phyloP scores from a whole-genome alignment of 768 basidiomycete genomes.

The Hericium rajendrae region DNA sequence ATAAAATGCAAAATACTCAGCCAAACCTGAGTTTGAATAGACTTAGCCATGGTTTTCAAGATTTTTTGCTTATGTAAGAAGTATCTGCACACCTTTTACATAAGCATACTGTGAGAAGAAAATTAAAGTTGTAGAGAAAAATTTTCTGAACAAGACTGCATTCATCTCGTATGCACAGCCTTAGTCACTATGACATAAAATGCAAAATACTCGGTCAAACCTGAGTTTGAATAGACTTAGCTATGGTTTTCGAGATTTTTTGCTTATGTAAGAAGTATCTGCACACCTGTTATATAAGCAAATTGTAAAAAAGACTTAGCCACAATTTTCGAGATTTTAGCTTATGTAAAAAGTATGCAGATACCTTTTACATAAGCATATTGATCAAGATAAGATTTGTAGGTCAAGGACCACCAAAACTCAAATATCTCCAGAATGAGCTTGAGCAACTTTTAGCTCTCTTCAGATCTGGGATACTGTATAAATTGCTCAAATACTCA shows the following conservation, averaged over 20 bases:
- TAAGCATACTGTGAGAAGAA: neutral
- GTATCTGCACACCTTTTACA: neutral
- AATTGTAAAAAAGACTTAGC: neutral
- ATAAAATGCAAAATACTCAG: too few relatives aligned
- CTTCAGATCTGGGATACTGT: neutral
- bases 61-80: neutral
- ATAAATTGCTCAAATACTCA: neutral
- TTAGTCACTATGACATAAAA: neutral
- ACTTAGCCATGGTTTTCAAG: too few relatives aligned
- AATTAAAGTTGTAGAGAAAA: neutral
- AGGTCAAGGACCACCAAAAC: neutral
- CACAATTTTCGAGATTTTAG: neutral
- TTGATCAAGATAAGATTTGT: too few relatives aligned
- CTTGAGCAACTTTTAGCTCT: neutral
- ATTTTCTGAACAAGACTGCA: neutral
- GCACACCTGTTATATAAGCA: neutral
- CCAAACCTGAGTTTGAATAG: too few relatives aligned
- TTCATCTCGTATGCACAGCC: neutral
- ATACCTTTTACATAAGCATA: neutral
- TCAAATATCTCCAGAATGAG: neutral
- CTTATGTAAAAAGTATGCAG: neutral
- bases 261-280: neutral
- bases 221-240: neutral
- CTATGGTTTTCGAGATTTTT: neutral
- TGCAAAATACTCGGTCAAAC: neutral